Evolutionary conservation across 192 early-diverging fungal species (phyloP), one percentile per base, ranked within the genome.

Genomic region (Kickxella alabastrina): DNA sequence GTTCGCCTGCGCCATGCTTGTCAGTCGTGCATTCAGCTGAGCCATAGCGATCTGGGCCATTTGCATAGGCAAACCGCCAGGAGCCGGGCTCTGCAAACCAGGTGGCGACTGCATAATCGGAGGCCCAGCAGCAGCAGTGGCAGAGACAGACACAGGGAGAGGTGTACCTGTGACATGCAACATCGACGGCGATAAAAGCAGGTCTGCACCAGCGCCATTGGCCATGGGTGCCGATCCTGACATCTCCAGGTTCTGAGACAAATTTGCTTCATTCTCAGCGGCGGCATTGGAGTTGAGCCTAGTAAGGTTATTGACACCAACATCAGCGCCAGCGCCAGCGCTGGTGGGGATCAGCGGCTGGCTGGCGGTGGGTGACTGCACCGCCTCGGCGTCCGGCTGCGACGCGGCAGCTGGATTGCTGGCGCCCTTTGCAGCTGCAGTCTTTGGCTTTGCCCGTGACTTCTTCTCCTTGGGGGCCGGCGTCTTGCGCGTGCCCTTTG

Each of bases 381-480:
- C 21, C 54, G 37, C 47, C 21, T 35, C 49, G n/a, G 43, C 29
- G 38, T 18, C 44, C 13, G 55, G 27, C 10, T 49, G 49, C 23
- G 35, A 17, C 15, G 13, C 32, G 4, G 50, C 24, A 6, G 49
- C 29, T 18, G 46, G 46, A 4, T 32, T 15, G 7, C 19, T 37
- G 6, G 43, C 46, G 22, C 19, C 27, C 48, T 54, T 56, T 38
- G 61, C 53, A n/a, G 40, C 41, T 4, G 54, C 59, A 17, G 49
- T 28, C 28, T 65, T 65, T 7, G 57, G 14, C 47, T 63, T 67
- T 15, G 42, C 61, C 19, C 62, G 54, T 10, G 64, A 34, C 43
- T 74, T 74, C 43, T 53, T 62, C 52, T 67, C 64, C 36, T 59
- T 67, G 35, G 55, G 34, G 25, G 19, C 26, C 1, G 64, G 37